A percentile compares a stretch with the other conserved stretches of the same genome.
phyloP scores from a whole-genome alignment of 345 rosid genomes.

The Lenwebbia sp. region DNA sequence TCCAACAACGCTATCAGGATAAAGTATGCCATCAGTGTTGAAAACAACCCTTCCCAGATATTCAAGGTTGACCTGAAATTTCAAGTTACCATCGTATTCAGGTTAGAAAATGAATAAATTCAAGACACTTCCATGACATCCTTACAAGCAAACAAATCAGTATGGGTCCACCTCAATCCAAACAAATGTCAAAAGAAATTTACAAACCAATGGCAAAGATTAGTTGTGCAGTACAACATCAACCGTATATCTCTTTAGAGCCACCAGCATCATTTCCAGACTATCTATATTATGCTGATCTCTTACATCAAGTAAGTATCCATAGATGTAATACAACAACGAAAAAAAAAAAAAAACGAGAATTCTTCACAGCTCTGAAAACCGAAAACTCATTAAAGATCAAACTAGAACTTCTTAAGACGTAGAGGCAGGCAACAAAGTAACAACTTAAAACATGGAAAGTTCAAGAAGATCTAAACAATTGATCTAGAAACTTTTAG shows the following conservation, averaged over 20 bases:
- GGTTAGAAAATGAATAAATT: background rate
- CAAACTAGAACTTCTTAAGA: background rate
- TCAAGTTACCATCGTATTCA: background rate
- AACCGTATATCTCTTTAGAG: background rate
- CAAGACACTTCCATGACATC: background rate
- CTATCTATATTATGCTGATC: background rate
- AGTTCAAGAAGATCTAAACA: background rate
- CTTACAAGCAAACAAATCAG: background rate
- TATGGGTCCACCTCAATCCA: background rate
- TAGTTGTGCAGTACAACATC: background rate
- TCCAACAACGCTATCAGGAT: conserved; percentile 98
- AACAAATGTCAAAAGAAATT: background rate
- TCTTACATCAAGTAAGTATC: background rate
- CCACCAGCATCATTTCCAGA: background rate
- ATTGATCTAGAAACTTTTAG: background rate
- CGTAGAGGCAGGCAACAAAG: background rate
- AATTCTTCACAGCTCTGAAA: background rate
- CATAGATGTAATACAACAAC: background rate
- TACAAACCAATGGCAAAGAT: background rate
- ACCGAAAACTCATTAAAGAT: background rate
- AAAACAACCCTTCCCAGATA: conserved; percentile 97
- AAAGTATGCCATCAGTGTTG: conserved; percentile 61
- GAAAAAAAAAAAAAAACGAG: background rate
- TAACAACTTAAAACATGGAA: background rate
- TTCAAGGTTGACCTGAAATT: conserved; percentile 87